These are phyloP conservation scores for Suhomyces maxii DNA, from an alignment of 1,139 yeast genomes.

Conservation along the genomic window DNA sequence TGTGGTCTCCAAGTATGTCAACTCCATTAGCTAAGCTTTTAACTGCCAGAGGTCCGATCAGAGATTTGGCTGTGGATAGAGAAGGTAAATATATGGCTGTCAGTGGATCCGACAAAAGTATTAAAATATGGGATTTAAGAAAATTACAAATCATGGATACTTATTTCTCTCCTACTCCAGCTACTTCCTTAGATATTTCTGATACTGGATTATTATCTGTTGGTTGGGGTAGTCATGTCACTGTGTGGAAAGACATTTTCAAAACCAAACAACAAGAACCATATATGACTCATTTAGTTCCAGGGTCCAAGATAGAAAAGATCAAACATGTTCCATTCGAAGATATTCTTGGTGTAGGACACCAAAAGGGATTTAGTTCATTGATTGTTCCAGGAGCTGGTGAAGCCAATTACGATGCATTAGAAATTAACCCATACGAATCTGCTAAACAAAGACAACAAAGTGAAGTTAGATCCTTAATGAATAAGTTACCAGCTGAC, in stretches of 20 bases:
- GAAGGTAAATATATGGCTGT: slow-evolving; percentile 95
- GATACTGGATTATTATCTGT: slow-evolving; percentile 86
- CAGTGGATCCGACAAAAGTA: slow-evolving; percentile 79
- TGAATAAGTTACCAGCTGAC: slow-evolving; percentile 90
- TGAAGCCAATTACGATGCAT: slow-evolving; percentile 95
- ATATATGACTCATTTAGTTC: slow-evolving; percentile 85
- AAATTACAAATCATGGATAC: slow-evolving; percentile 74
- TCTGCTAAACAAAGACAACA: slow-evolving; percentile 92
- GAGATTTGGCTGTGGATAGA: slow-evolving; percentile 84
- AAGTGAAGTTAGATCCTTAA: slow-evolving; percentile 78
- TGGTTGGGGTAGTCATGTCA: slow-evolving; percentile 94
- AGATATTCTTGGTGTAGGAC: slow-evolving; percentile 91
- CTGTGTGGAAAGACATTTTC: slow-evolving; percentile 79
- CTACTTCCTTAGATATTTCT: slow-evolving; percentile 73
- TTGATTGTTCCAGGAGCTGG: slow-evolving; percentile 95
- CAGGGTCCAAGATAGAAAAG: slow-evolving; percentile 72
- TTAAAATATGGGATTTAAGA: slow-evolving; percentile 94
- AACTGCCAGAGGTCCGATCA: slow-evolving; percentile 81
- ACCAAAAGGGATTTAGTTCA: slow-evolving; percentile 72
- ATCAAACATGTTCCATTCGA: slow-evolving; percentile 88
- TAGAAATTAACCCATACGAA: slow-evolving; percentile 91
- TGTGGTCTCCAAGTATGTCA: slow-evolving; percentile 92
- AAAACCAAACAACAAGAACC: slow-evolving; percentile 68
- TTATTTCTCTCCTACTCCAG: slow-evolving; percentile 83
- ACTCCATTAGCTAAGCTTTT: slow-evolving; percentile 84